Conservation (phyloP, 2,329 filamentous ascomycete genomes). For the Curvularia verruculosa region DNA sequence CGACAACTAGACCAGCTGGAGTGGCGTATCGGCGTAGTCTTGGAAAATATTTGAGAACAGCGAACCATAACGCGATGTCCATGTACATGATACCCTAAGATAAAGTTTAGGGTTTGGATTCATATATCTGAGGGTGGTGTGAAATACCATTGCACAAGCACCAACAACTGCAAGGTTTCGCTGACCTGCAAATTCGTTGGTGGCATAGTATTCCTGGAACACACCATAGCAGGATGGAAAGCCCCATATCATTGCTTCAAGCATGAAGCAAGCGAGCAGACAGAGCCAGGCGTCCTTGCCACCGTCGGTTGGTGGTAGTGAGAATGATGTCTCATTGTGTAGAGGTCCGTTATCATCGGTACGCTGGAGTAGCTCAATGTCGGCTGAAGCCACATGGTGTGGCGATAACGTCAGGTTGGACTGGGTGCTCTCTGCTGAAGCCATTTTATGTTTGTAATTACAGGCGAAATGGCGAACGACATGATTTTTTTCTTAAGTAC, state of each 20-base stretch:
- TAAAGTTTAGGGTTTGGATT: background rate
- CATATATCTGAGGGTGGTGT: fast-evolving
- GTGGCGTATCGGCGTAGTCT: constrained; percentile 44
- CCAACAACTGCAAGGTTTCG: constrained; percentile 42
- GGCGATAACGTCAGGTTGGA: constrained; percentile 22
- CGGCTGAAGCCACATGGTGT: constrained; percentile 19
- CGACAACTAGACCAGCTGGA: constrained; percentile 47
- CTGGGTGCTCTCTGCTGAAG: constrained; percentile 19
- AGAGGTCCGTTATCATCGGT: constrained; percentile 1
- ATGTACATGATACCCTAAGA: constrained; percentile 56
- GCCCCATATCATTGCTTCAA: constrained; percentile 58
- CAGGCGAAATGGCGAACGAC: background rate
- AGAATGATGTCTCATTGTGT: constrained; percentile 33
- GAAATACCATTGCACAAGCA: constrained; percentile 42
- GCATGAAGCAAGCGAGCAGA: constrained; percentile 53
- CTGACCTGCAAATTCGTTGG: constrained; percentile 39
- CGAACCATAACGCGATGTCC: constrained; percentile 50
- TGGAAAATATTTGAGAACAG: constrained; percentile 48
- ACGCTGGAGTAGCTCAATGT: constrained; percentile 23
- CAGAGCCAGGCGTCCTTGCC: constrained; percentile 42
- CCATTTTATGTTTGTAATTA: constrained; percentile 17
- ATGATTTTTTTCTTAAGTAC: constrained; percentile 1
- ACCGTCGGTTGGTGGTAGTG: constrained; percentile 37
- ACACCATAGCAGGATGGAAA: constrained; percentile 41
- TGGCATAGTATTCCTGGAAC: constrained; percentile 44